Conservation (phyloP, 2,329 filamentous ascomycete species). For the Triangularia verruculosa region DNA sequence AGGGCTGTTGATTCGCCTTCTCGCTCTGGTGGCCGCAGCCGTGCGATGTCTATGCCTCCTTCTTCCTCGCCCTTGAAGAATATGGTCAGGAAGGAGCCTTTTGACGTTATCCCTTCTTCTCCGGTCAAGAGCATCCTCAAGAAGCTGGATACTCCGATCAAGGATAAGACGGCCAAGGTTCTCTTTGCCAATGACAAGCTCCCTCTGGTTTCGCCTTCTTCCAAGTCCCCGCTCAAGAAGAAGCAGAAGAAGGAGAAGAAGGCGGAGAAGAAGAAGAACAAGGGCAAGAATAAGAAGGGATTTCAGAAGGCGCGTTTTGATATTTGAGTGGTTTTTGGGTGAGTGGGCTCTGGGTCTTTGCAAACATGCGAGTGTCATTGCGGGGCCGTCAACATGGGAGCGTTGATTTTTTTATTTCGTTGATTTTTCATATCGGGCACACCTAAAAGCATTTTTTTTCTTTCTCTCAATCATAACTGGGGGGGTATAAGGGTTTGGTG, state of each 20-base stretch:
- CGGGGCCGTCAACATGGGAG: neutral
- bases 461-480: too few relatives aligned
- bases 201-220: neutral
- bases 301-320: neutral
- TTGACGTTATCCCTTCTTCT: neutral
- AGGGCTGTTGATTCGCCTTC: neutral
- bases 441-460: neutral
- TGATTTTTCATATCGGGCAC: neutral
- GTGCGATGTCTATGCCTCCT: neutral
- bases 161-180: neutral
- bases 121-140: slow-evolving; percentile 20
- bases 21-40: neutral
- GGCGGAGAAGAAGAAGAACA: slow-evolving; percentile 14
- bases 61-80: neutral
- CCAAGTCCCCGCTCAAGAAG: neutral
- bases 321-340: too few relatives aligned
- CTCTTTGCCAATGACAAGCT: neutral
- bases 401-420: neutral
- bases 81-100: neutral
- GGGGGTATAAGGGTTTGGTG: neutral
- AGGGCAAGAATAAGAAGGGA: neutral
- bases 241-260: neutral
- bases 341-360: too few relatives aligned
- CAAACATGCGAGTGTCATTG: neutral
- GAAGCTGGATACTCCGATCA: slow-evolving; percentile 1